Evolutionary conservation across 768 basidiomycete species (phyloP), one percentile per base, ranked within the genome.

Genomic region (Cubamyces lactineus): DNA sequence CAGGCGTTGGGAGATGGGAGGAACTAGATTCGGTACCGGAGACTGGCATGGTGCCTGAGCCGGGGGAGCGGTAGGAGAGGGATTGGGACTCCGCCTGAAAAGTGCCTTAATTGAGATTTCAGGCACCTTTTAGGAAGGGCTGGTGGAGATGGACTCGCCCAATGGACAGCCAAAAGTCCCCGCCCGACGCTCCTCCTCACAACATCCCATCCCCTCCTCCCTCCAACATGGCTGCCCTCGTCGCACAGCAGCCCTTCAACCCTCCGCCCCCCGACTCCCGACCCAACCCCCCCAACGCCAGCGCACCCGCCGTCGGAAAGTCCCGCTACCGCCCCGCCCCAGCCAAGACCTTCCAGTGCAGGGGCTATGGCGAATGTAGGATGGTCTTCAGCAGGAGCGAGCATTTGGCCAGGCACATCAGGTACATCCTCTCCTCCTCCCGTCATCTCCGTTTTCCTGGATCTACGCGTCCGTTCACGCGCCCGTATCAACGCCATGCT

Each of bases 321-420:
- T 88, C 70, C 28, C 84, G 92, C 48, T 92, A 91, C 71, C 83
- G 92, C 16, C 88, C 91, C 4, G 87, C 91, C 0, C 91, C 92
- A 6, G 89, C 92, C 58, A 97, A 96, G 80, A 94, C 94, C 30
- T 98, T 97, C 75, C 91, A 94, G 70, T 98, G 96, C 77, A 85
- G 88, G 53, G 96, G 96, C 13, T 98, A 90, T 73, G 94, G 94
- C 67, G 93, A 95, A 52, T 98, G 96, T 79, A 83, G 90, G 61
- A 98, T 97, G 94, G 93, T 96, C 63, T 98, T 98, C 75, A 91
- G 89, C 62, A 82, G 96, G 75, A 92, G 91, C 73, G 96, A 98
- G 76, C 96, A 98, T 78, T 81, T 98, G 5, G 94, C 96, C 62
- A 83, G 96, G 69, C 96, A 98, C 80, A 91, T 97, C 73, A 82